A percentile compares a stretch with the other conserved stretches of the same genome.
phyloP scores from a whole-genome alignment of 1,139 yeast species.

The Spencermartinsiella ligniputridi region DNA sequence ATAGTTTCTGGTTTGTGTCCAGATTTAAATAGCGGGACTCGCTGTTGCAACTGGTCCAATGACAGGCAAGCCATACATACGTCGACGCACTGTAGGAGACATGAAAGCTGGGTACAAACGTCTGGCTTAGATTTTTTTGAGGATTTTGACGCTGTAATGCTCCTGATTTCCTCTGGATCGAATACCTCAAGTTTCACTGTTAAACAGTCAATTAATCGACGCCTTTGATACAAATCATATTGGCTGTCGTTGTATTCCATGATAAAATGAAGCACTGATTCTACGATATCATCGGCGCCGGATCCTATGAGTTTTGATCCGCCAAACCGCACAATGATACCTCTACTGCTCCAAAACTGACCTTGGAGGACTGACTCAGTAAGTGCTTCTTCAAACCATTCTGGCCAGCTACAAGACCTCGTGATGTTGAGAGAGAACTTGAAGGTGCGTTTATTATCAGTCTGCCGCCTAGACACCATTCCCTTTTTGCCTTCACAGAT shows the following conservation, averaged over 20 bases:
- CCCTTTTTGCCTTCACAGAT: not conserved
- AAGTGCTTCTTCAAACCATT: not conserved
- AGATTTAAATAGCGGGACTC: not conserved
- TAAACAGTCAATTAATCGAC: not conserved
- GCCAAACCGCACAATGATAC: not conserved
- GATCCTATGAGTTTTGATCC: not conserved
- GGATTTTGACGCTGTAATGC: not conserved
- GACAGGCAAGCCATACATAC: not conserved
- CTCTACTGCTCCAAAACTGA: not conserved
- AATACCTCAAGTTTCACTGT: not conserved
- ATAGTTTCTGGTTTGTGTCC: not conserved
- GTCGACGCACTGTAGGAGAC: not conserved
- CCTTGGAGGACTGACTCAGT: not conserved
- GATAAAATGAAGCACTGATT: not conserved
- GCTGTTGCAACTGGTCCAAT: not conserved
- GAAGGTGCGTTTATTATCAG: not conserved
- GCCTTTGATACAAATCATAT: not conserved
- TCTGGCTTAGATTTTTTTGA: too few species aligned
- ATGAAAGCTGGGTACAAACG: not conserved
- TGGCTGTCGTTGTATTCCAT: not conserved
- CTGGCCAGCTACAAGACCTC: not conserved
- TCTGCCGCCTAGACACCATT: not conserved
- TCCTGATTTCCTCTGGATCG: too few species aligned
- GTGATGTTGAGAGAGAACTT: not conserved
- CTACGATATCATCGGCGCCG: not conserved